Base-by-base conservation (phyloP, 2,329 filamentous ascomycete genomes). In the Xylaria arbuscula region DNA sequence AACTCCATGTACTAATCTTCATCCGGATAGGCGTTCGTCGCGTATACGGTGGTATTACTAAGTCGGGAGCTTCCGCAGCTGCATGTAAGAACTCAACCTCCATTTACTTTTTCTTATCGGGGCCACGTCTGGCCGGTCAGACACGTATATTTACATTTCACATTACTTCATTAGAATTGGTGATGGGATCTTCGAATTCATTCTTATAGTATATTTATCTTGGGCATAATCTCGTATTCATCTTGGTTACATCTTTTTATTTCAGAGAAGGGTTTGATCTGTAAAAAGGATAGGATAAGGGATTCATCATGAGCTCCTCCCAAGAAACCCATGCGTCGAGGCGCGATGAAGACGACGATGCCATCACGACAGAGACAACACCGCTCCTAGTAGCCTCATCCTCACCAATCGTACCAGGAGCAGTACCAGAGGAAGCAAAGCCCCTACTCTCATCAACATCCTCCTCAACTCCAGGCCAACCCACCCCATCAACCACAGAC, bases 341-440 rank as follows among this genome's bases (percentile, higher is more conserved):
- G 17, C 50, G 19, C 51, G 11, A 73, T 73, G 38, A 54, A 17
- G 36, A 48, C 19, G 66, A 65, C 1, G 62, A 68, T 24, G 56
- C 68, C 70, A 38, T 58, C 51, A 28, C 68, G 40, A 36, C 53
- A 38, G 68, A 71, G 61, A 72, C 68, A 32, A 70, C 45, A 28
- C 69, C 62, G 19, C 64, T 65, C 8, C 70, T 69, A n/a, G 62
- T 55, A 51, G 48, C 60, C 51, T 70, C 64, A 15, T 55, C 57
- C 7, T 17, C 67, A 3, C 47, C 56, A 28, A 47, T 51, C 15
- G 64, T 64, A 48, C 36, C 34, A 13, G 59, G 24, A 24, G 65
- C 22, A 8, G 4, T 58, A 66, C 3, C 60, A 36, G 53, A 61
- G 5, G 57, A 53, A 8, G 32, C 65, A 6, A 62, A 66, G 6